A percentile compares a stretch with the other conserved stretches of the same genome.
Evolutionary conservation across 208 protist genomes (phyloP).

Genomic region (Crithidia fasciculata): DNA sequence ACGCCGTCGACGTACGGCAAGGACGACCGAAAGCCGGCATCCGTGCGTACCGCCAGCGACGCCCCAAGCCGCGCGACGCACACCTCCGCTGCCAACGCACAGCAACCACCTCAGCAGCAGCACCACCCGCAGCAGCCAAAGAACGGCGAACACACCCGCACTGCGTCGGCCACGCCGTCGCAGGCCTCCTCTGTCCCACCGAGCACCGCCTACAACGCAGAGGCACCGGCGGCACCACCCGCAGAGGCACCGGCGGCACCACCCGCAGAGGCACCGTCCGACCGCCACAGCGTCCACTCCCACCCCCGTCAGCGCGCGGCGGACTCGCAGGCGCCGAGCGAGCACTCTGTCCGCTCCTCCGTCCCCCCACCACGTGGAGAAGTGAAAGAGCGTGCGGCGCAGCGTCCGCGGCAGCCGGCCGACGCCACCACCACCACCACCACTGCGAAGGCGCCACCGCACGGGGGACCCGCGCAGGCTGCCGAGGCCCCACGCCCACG

Average conservation of each 20-base stretch:
- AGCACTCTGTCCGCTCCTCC: not conserved
- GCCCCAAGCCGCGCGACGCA: not conserved
- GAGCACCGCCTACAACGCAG: not conserved
- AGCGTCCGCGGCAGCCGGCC: not conserved
- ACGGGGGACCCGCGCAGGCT: no score
- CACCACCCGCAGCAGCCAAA: not conserved
- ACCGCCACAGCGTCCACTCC: conserved; percentile 5
- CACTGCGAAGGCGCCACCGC: not conserved
- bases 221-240: not conserved
- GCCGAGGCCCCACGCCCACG: not conserved
- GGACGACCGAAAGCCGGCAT: not conserved
- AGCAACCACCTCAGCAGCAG: not conserved
- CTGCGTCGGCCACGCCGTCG: conserved; percentile 2
- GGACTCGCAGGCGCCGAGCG: not conserved
- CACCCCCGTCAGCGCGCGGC: not conserved
- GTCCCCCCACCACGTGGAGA: not conserved
- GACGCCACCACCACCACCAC: not conserved
- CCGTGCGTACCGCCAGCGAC: not conserved
- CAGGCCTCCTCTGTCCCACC: conserved; percentile 10
- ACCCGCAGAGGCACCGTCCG: not conserved
- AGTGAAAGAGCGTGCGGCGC: not conserved
- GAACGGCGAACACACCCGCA: not conserved
- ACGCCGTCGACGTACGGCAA: conserved; percentile 1
- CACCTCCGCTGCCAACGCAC: not conserved
- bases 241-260: not conserved